phyloP scores from a whole-genome alignment of 2,329 filamentous ascomycete species.

The Aspergillus chevalieri region DNA sequence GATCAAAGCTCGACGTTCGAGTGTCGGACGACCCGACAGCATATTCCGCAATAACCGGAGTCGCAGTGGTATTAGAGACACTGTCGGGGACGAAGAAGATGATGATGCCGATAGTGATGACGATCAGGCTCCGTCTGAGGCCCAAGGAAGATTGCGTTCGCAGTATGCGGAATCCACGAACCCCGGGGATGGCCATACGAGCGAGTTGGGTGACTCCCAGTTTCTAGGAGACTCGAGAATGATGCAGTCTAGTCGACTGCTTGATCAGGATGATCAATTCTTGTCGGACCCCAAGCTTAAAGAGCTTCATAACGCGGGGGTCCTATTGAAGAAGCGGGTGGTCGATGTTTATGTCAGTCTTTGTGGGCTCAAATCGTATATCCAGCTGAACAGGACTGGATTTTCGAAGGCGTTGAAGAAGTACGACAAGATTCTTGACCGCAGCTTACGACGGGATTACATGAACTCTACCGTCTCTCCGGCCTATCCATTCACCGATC shows the following conservation, averaged over 20 bases:
- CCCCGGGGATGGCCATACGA: slow-evolving; percentile 22
- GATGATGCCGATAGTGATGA: slow-evolving; percentile 53
- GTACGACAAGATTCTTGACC: slow-evolving; percentile 92
- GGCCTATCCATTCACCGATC: slow-evolving; percentile 72
- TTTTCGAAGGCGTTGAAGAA: slow-evolving; percentile 97
- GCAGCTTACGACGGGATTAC: slow-evolving; percentile 70
- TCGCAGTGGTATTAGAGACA: slow-evolving; percentile 39
- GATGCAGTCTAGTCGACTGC: slow-evolving; percentile 15
- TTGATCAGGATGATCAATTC: slow-evolving; percentile 55
- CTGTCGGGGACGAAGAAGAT: slow-evolving; percentile 48
- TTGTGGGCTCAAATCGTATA: slow-evolving; percentile 92
- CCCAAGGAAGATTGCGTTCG: background rate
- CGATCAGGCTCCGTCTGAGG: slow-evolving; percentile 38
- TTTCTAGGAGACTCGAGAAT: slow-evolving; percentile 19
- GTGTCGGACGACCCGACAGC: slow-evolving; percentile 41
- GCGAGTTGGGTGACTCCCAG: slow-evolving; percentile 32
- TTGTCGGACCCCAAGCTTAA: slow-evolving; percentile 68
- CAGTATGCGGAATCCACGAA: slow-evolving; percentile 17
- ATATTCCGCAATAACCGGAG: slow-evolving; percentile 49
- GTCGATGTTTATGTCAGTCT: slow-evolving; percentile 83
- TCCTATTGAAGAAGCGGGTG: slow-evolving; percentile 88
- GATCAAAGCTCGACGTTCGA: slow-evolving; percentile 36
- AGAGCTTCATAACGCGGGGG: slow-evolving; percentile 61
- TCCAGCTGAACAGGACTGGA: slow-evolving; percentile 92
- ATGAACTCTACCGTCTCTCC: slow-evolving; percentile 67